Conservation (phyloP, 2,329 filamentous ascomycete genomes). For the Ophiostoma ulmi region DNA sequence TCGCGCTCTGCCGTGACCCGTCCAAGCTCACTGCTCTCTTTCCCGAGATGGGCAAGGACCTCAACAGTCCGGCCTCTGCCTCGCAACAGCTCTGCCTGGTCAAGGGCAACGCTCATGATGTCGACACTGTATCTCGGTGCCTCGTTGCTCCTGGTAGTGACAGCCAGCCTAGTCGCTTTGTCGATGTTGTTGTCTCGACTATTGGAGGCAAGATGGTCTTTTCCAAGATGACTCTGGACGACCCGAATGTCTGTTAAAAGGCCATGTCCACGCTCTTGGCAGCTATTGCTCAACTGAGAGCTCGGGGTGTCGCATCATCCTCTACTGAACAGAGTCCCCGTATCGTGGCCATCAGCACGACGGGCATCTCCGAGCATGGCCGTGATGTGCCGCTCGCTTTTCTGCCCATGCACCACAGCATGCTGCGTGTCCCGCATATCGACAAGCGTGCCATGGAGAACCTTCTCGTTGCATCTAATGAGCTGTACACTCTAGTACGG, state of each 20-base stretch:
- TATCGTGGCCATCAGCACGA: conserved; percentile 40
- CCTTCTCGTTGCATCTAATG: conserved; percentile 28
- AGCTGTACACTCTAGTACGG: background rate
- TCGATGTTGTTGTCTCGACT: conserved; percentile 45
- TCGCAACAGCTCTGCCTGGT: background rate
- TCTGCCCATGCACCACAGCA: conserved; percentile 39
- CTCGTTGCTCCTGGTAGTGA: background rate
- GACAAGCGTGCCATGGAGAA: conserved; percentile 46
- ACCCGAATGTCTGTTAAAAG: conserved; percentile 46
- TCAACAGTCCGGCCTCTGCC: background rate
- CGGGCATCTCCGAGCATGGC: conserved; percentile 38
- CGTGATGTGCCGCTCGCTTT: conserved; percentile 41
- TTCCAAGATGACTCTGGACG: conserved; percentile 38
- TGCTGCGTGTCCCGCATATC: conserved; percentile 37
- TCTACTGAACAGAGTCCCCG: background rate
- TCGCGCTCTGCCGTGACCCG: conserved; percentile 48
- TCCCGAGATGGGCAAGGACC: background rate
- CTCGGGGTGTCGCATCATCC: background rate
- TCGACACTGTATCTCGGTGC: background rate
- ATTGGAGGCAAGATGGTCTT: conserved; percentile 41
- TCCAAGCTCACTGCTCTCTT: conserved; percentile 42
- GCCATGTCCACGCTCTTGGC: conserved; percentile 41
- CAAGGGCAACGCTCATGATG: background rate
- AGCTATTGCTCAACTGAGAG: background rate
- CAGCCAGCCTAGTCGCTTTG: conserved; percentile 31